Evolutionary conservation across 306 rosid genomes (phyloP).

Genomic region (Dryas alaskensis): DNA sequence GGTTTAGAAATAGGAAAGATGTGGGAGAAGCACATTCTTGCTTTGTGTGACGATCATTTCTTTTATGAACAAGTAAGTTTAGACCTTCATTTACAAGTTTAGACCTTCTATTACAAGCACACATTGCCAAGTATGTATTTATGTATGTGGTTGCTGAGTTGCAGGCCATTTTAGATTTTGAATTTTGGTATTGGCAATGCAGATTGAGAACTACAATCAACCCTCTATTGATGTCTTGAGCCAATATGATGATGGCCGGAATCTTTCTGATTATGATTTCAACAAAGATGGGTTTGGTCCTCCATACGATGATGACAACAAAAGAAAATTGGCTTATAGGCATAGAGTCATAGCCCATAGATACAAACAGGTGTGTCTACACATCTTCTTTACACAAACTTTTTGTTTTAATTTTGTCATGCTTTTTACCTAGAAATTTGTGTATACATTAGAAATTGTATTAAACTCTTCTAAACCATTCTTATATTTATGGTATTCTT

Average conservation of each 20-base stretch:
- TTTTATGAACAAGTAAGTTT: conserved; percentile 74
- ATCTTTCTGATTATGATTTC: conserved; percentile 78
- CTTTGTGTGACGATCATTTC: conserved; percentile 73
- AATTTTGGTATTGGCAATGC: conserved; percentile 30
- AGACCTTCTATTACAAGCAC: not conserved
- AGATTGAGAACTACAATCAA: conserved; percentile 78
- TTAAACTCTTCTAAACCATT: not conserved
- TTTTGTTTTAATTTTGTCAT: not conserved
- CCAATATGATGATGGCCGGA: conserved; percentile 70
- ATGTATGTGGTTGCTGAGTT: not conserved
- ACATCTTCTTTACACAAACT: not conserved
- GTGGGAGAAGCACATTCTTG: conserved; percentile 86
- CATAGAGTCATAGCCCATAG: conserved; percentile 64
- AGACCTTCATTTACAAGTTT: conserved; percentile 14
- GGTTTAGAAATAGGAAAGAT: conserved; percentile 72
- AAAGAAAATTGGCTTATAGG: conserved; percentile 82
- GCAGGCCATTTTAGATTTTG: not conserved
- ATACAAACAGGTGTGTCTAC: conserved; percentile 53
- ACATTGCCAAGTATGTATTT: not conserved
- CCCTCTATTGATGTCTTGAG: conserved; percentile 65
- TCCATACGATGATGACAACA: conserved; percentile 57
- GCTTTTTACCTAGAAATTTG: not conserved
- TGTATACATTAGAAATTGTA: not conserved
- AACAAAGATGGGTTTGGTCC: conserved; percentile 61
- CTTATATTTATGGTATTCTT: not conserved